Evolutionary conservation across 2,329 filamentous ascomycete species (phyloP), one percentile per base, ranked within the genome.

Genomic region (Aspergillus fijiensis): DNA sequence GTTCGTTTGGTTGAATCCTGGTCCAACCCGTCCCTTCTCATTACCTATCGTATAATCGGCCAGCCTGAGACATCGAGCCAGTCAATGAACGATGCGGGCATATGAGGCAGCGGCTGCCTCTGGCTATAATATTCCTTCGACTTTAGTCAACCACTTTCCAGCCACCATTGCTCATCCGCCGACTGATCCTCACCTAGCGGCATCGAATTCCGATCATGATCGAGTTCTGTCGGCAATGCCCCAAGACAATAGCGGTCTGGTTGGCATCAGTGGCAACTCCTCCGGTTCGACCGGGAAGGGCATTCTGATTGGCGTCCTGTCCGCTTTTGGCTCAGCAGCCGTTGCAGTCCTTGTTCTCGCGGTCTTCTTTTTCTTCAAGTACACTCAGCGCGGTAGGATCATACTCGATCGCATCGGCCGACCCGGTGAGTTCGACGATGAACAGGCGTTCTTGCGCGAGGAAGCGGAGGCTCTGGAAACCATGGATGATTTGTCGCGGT

Each of bases 351-450:
- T 96, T 63, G 82, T 96, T 60, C 87, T 94, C 69, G 82, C 89
- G 57, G 80, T 95, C 72, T 87, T 98, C 74, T 97, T 96, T 78
- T 95, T 97, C 80, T 95, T 98, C 77, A 87, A 90, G 78, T 96
- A 96, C 76, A 97, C 94, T 42, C 86, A 84, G 57, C 89, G 89
- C 54, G 94, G 94, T 49, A 87, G 94, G 68, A 97, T 99, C 72
- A 86, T 98, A 64, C 85, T 99, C 67, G 95, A 99, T 79, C 88
- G 94, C 65, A 89, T 99, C 75, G 92, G 92, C 50, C 85, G 94
- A 61, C 95, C 95, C 0, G 95, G 95, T 69, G 95, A 98, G 79
- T 99, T 92, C 76, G 95, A 99, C 74, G 95, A 99, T 78, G 95
- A 98, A 76, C 94, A 98, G 79, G 91, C 92, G 11, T 97, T 96